Conservation (phyloP, 352 stramenopile genomes). For the Paralagenidium karlingii region DNA sequence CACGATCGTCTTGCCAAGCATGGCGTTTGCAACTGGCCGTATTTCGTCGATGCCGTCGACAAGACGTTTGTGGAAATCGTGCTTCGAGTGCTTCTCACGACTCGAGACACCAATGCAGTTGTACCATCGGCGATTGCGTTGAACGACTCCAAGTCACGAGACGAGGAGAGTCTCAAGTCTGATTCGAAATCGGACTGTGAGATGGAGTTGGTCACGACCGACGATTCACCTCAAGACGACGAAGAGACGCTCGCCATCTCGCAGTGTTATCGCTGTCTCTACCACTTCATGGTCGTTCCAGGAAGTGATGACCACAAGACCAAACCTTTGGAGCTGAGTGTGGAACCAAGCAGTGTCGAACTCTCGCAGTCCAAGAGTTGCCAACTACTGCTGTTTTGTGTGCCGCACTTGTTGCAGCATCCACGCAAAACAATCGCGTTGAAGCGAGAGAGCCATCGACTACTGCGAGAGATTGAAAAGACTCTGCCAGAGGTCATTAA, state of each 20-base stretch:
- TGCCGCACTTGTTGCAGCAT: conserved; percentile 40
- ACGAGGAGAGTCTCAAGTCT: no score
- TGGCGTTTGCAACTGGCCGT: conserved; percentile 28
- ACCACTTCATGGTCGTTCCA: conserved; percentile 53
- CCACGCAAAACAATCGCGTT: conserved; percentile 49
- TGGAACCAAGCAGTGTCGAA: not conserved
- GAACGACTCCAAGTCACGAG: no score
- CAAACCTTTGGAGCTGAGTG: no score
- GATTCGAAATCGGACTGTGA: no score
- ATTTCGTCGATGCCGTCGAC: no score
- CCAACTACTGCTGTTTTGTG: conserved; percentile 28
- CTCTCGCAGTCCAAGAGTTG: conserved; percentile 15
- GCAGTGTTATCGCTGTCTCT: conserved; percentile 64
- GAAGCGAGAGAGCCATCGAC: conserved; percentile 62
- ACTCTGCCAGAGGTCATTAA: conserved; percentile 18
- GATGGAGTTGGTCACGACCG: no score
- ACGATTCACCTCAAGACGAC: conserved; percentile 10
- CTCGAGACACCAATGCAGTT: no score
- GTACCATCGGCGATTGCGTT: no score
- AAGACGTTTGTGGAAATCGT: conserved; percentile 8
- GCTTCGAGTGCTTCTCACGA: no score
- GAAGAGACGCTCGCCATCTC: conserved; percentile 9
- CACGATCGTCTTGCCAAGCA: conserved; percentile 27
- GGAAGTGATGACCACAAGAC: conserved; percentile 48
- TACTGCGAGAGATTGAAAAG: conserved; percentile 41